Evolutionary conservation across 768 basidiomycete species (phyloP), one percentile per base, ranked within the genome.

Genomic region (Boletus vermiculosoides): DNA sequence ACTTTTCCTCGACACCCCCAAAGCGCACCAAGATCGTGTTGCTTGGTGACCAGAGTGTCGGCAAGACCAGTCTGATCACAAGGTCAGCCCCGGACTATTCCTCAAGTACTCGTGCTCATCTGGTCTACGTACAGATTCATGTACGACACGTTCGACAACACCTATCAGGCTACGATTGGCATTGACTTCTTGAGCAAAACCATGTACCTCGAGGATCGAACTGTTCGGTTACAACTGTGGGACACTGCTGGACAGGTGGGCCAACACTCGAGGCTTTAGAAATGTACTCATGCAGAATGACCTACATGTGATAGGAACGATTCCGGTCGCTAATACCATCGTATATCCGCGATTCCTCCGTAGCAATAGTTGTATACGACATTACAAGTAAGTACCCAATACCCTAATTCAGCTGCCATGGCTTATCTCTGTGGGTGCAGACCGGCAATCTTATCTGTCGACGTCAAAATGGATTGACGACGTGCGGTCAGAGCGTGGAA

Each of bases 131-230:
- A 34, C 63, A 95, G 92, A 76, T 91, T 92, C 72, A 95, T 98
- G 97, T 99, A 99, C 73, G 97, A 99, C 76, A 98, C 97, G 1
- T 99, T 99, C 74, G 97, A 99, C 80, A 98, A 98, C 74, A 98
- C 96, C 44, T 99, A 99, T 73, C 92, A 94, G 71, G 94, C 94
- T 20, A 96, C 94, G 11, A 96, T 96, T 70, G 94, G 96, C 56
- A 99, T 99, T 74, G 97, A 99, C 77, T 99, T 99, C 73, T 79
- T 99, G 75, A 96, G 94, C 78, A 99, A 99, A 81, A 98, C 97
- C 0, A 96, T 99, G 93, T 99, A 99, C 74, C 82, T 98, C 55
- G 97, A 99, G 70, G 97, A 99, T 77, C 82, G 97, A 66, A 99
- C 97, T 1, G 96, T 99, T 46, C 84, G 97, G 69, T 76, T 99